phyloP scores from a whole-genome alignment of 1,284 basidiomycete species.

The Filobasidium uniguttulatum region DNA sequence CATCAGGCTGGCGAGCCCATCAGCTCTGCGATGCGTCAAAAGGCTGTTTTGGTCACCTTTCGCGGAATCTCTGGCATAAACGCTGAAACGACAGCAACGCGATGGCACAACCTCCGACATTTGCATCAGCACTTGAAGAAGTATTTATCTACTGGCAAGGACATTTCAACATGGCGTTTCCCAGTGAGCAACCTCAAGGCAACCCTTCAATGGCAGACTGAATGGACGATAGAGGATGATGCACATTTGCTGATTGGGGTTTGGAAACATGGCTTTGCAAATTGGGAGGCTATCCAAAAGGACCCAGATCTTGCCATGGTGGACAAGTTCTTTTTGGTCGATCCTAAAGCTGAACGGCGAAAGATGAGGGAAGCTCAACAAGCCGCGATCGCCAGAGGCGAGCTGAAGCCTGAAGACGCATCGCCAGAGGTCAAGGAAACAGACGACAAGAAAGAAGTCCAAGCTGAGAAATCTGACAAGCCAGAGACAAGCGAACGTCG shows the following conservation, averaged over 20 bases:
- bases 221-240: slow-evolving; percentile 88
- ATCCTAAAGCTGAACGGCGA: slow-evolving; percentile 66
- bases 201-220: slow-evolving; percentile 88
- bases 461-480: too few species aligned
- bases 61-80: slow-evolving; percentile 87
- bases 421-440: slow-evolving; percentile 22
- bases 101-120: slow-evolving; percentile 78
- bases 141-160: slow-evolving; percentile 33
- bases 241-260: slow-evolving; percentile 88
- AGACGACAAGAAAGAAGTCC: too few species aligned
- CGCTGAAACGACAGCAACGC: slow-evolving; percentile 86
- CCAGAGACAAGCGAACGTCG: too few species aligned
- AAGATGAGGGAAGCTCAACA: slow-evolving; percentile 4
- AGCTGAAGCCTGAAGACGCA: slow-evolving; percentile 22
- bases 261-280: slow-evolving; percentile 85
- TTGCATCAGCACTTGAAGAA: slow-evolving; percentile 63
- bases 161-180: slow-evolving; percentile 67
- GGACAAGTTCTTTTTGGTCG: slow-evolving; percentile 95
- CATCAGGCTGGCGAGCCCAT: slow-evolving; percentile 67
- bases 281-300: slow-evolving; percentile 79
- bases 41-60: slow-evolving; percentile 85
- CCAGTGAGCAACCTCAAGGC: slow-evolving; percentile 87
- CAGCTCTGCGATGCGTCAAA: slow-evolving; percentile 41
- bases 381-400: slow-evolving; percentile 18
- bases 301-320: slow-evolving; percentile 70